Evolutionary conservation across 1,139 yeast genomes (phyloP).

Genomic region (Saccharomycopsis hybrid): DNA sequence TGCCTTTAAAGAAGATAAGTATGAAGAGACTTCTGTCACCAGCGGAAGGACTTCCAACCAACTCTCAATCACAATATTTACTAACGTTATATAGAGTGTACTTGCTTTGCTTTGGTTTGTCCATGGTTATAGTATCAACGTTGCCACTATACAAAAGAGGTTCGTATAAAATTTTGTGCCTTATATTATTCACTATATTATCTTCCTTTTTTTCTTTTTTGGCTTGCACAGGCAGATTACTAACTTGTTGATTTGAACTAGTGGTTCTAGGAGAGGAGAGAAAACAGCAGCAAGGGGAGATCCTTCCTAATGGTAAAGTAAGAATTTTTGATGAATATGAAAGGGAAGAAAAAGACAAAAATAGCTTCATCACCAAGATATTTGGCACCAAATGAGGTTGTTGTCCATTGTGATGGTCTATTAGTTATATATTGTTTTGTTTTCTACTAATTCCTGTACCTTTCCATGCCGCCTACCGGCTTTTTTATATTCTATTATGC

Average conservation of each 20-base stretch:
- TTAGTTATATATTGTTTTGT: no score
- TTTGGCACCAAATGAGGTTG: slow-evolving; percentile 34
- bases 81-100: slow-evolving; percentile 27
- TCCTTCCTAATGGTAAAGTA: slow-evolving; percentile 41
- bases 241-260: slow-evolving; percentile 2
- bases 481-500: no score
- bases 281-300: slow-evolving; percentile 42
- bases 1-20: no score
- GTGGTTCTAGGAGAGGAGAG: slow-evolving; percentile 40
- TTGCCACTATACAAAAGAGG: slow-evolving; percentile 32
- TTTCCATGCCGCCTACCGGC: no score
- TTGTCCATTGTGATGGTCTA: no score
- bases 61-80: no score
- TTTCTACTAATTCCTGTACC: no score
- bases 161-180: slow-evolving; percentile 25
- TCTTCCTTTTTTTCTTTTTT: no score
- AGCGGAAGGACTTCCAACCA: not conserved
- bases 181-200: no score
- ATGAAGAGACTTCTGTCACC: no score
- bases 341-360: slow-evolving; percentile 29
- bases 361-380: slow-evolving; percentile 33
- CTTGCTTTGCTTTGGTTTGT: slow-evolving; percentile 36
- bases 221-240: slow-evolving; percentile 22
- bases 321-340: slow-evolving; percentile 41
- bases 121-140: slow-evolving; percentile 35